These are phyloP conservation scores for Diutina catenulata DNA, from an alignment of 1,139 yeast species.

Conservation along the genomic window DNA sequence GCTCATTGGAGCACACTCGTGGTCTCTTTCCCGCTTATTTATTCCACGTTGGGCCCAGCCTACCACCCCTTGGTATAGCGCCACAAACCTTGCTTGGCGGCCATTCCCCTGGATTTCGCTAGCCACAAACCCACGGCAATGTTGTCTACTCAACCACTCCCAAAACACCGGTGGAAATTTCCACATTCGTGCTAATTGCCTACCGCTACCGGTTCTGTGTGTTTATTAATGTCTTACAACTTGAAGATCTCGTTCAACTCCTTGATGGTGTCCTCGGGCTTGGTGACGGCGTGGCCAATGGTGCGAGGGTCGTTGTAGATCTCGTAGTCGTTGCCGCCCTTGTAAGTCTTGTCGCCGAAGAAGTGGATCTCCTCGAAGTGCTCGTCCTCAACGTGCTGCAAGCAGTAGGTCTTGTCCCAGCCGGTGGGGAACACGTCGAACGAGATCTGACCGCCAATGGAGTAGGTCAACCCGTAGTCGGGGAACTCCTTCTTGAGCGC, in stretches of 20 bases:
- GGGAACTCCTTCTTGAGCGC: conserved; percentile 78
- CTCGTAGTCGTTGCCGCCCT: conserved; percentile 99
- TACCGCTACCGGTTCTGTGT: too few species aligned
- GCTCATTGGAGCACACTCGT: too few species aligned
- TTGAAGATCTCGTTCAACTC: conserved; percentile 75
- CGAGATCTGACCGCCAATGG: conserved; percentile 98
- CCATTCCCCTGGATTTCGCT: too few species aligned
- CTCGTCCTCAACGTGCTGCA: conserved; percentile 81
- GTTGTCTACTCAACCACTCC: too few species aligned
- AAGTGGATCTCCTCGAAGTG: conserved; percentile 84
- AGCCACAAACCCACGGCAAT: too few species aligned
- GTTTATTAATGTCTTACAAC: conserved; percentile 13
- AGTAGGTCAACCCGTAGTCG: conserved; percentile 79
- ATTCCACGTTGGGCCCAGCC: too few species aligned
- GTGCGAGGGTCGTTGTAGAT: conserved; percentile 86
- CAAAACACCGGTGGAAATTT: too few species aligned
- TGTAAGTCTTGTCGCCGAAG: conserved; percentile 95
- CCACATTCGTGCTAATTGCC: too few species aligned
- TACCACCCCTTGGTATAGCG: too few species aligned
- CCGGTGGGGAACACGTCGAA: conserved; percentile 99
- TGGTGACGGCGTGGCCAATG: conserved; percentile 84
- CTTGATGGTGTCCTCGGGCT: conserved; percentile 79
- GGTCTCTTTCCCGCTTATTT: too few species aligned
- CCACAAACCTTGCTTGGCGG: too few species aligned
- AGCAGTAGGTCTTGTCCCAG: conserved; percentile 98